Base-by-base conservation (phyloP, 371 early-diverging fungal species). In the Dichotomocladium elegans region DNA sequence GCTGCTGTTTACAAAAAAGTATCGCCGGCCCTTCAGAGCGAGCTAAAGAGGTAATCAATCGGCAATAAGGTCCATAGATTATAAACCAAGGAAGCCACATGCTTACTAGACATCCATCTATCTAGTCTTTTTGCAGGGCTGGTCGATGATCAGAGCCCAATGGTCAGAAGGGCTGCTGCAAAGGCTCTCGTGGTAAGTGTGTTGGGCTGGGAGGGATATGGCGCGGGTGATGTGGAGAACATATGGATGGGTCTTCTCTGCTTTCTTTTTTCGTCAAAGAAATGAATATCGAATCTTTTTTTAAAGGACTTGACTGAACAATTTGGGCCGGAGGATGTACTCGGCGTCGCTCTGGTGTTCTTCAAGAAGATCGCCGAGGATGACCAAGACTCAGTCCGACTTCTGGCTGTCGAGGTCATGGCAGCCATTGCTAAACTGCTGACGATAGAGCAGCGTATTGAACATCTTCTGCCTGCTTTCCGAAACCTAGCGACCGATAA, bases 131-230 rank as follows among this genome's bases (percentile, higher is more conserved):
- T 81, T 70, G 80, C 81, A 22, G 83, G 86, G 58, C 83, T 98
- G 29, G 88, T 91, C 62, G 72, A 85, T 57, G 97, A 99, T 67
- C 93, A 93, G 30, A 96, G 96, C 19, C 99, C 99, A 14, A 97
- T 99, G 99, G 97, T 96, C 57, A 87, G 97, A 58, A 84, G 98
- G 54, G 90, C 96, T 5, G 94, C 95, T 12, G 91, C 96, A 34
- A 91, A 92, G 14, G 82, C 91, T 57, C 71, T 97, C 31, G 81
- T 83, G 45, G 90, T 88, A 77, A 69, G 77, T 55, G 17, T 29
- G 17, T 17, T 2, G 12, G 21, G 5, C 1, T 5, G 4, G 14
- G 37, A 12, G n/a, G n/a, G n/a, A n/a, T n/a, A n/a, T n/a, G n/a
- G n/a, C n/a, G n/a, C n/a, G n/a, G n/a, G n/a, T n/a, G n/a, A n/a